A percentile compares a stretch with the other conserved stretches of the same genome.
Conservation (phyloP, 352 stramenopile genomes). For the Globisporangium irregulare region DNA sequence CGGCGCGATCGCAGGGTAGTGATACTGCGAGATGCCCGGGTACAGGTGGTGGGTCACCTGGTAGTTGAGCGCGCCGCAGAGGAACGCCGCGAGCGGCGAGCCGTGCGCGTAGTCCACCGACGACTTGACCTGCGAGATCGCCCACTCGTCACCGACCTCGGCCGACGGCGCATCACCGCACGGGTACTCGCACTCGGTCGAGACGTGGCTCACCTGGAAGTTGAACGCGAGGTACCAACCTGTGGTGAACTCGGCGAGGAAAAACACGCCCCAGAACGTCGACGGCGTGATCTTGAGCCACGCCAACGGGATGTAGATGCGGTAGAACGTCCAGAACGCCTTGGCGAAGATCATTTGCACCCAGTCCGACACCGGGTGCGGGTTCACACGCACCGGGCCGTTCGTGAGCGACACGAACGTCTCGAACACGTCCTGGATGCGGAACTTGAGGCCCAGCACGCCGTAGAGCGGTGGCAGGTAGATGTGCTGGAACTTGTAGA, state of each 20-base stretch:
- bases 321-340: slow-evolving; percentile 88
- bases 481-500: slow-evolving; percentile 92
- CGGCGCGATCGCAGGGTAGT: slow-evolving; percentile 91
- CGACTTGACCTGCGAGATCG: slow-evolving; percentile 92
- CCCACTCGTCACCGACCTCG: slow-evolving; percentile 88
- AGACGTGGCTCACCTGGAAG: slow-evolving; percentile 91
- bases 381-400: slow-evolving; percentile 90
- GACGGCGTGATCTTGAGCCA: slow-evolving; percentile 57
- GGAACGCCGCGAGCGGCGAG: slow-evolving; percentile 86
- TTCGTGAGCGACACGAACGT: slow-evolving; percentile 86
- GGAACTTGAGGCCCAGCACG: slow-evolving; percentile 93
- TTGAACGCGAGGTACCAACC: slow-evolving; percentile 94
- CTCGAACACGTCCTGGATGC: slow-evolving; percentile 90
- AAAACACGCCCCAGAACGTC: slow-evolving; percentile 79
- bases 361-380: slow-evolving; percentile 75
- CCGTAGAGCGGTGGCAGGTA: slow-evolving; percentile 93
- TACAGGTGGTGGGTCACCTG: slow-evolving; percentile 93
- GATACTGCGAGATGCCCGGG: slow-evolving; percentile 93
- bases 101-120: slow-evolving; percentile 92
- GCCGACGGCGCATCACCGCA: slow-evolving; percentile 54
- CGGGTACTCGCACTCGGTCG: slow-evolving; percentile 89
- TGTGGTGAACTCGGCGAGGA: slow-evolving; percentile 87
- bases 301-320: slow-evolving; percentile 85
- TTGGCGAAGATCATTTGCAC: slow-evolving; percentile 85
- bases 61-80: slow-evolving; percentile 96